Base-by-base conservation (phyloP, 306 rosid species). In the Cajanus cajan region DNA sequence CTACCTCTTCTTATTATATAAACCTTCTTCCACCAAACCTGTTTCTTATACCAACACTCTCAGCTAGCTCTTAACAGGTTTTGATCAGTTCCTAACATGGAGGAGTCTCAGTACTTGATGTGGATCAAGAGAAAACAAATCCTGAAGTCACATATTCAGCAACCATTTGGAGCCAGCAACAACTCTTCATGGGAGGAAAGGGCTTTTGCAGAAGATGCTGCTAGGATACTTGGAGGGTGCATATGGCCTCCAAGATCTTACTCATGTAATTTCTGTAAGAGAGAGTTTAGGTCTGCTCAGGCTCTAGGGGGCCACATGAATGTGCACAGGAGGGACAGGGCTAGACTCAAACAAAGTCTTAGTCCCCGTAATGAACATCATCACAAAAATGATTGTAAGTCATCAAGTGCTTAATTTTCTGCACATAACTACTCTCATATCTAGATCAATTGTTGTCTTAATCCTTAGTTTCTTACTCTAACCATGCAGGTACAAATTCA, bases 251-350 rank as follows among this genome's bases (percentile, higher is more conserved):
- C 96, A 34, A 87, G 94, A 59, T 94, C 96, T 62, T 94, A 94
- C 78, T 78, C 94, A 14, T 94, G 98, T 63, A 85, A 82, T n/a
- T 94, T 94, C 68, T 94, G 98, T 57, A 86, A 78, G 81, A 88
- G 94, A 82, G 90, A 92, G 83, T 94, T 94, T 73, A 83, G 86
- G 85, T 94, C 97, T 71, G 98, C 98, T 71, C 98, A 94, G 81
- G 98, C 98, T 50, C 87, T 94, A 8, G 98, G 98, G 3, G 98
- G 98, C 22, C 98, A 94, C 88, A 94, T 94, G 98, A 94, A 94
- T 74, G 94, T 94, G 55, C 98, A 94, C 72, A 82, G 97, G 31
- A 83, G 94, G 71, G 98, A 94, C 61, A 82, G 98, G 66, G 98
- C 96, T 31, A 76, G 85, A 65, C 97, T 94, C 55, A 87, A 91